Percentiles rank a stretch among this genome's conserved stretches.
Conservation (phyloP, 75 land plant species). For the Isoetes taiwanensis region DNA sequence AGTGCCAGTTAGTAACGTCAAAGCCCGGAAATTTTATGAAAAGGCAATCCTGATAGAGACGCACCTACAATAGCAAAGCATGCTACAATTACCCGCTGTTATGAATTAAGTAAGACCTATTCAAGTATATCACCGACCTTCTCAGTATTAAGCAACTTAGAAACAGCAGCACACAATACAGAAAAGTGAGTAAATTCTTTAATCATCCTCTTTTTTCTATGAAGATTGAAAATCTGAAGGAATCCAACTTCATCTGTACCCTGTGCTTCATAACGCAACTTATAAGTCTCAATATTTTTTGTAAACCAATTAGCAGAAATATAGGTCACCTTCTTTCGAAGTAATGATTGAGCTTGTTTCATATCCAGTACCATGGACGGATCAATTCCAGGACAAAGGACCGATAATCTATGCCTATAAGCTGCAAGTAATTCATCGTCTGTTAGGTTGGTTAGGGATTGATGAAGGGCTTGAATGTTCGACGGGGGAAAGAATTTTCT, state of each 20-base stretch:
- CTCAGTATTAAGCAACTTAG: constrained; percentile 7
- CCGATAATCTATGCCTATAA: constrained; percentile 11
- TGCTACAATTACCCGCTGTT: background rate
- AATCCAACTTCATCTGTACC: constrained; percentile 20
- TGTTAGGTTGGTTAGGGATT: background rate
- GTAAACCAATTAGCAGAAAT: too few species aligned
- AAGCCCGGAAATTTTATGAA: constrained; percentile 20
- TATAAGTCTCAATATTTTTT: background rate
- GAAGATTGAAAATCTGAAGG: constrained; percentile 18
- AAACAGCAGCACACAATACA: constrained; percentile 9
- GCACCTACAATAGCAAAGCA: constrained; percentile 8
- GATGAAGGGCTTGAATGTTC: background rate
- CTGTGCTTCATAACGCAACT: constrained; percentile 1
- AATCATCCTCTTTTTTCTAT: background rate
- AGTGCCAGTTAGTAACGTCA: constrained; percentile 20
- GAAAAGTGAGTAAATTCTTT: constrained; percentile 9
- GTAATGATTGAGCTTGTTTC: constrained; percentile 7
- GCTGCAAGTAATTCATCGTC: constrained; percentile 8
- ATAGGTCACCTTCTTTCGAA: constrained; percentile 18
- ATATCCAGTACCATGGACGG: constrained; percentile 7
- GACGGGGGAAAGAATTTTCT: background rate
- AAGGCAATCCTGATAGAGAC: constrained; percentile 18
- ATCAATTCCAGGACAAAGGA: constrained; percentile 16
- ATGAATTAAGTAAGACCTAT: background rate
- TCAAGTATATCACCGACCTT: background rate